Conservation (phyloP, 331 rosid genomes). For the Telfairia occidentalis region DNA sequence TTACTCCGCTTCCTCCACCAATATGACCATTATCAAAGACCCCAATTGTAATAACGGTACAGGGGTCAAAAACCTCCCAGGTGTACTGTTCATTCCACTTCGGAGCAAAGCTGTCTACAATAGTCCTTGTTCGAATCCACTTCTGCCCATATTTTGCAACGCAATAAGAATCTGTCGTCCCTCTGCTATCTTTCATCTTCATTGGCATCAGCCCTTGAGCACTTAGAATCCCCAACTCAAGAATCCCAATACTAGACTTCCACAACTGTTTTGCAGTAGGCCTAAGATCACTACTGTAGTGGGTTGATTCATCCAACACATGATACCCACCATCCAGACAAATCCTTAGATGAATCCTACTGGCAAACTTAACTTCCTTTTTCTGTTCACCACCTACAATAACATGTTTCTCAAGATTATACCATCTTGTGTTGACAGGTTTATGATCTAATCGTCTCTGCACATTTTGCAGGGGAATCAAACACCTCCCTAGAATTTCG, state of each 20-base stretch:
- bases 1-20: slow-evolving; percentile 21
- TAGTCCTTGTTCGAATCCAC: slow-evolving; percentile 41
- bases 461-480: slow-evolving; percentile 34
- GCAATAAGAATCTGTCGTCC: slow-evolving; percentile 32
- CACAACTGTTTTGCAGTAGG: slow-evolving; percentile 42
- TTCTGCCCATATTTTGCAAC: slow-evolving; percentile 41
- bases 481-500: slow-evolving; percentile 30
- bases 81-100: slow-evolving; percentile 43
- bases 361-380: slow-evolving; percentile 33
- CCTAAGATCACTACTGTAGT: slow-evolving; percentile 41
- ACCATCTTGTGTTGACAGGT: slow-evolving; percentile 38
- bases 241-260: slow-evolving; percentile 34
- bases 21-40: slow-evolving; percentile 37
- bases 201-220: slow-evolving; percentile 34
- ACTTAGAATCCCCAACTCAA: slow-evolving; percentile 36
- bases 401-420: slow-evolving; percentile 31
- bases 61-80: slow-evolving; percentile 46
- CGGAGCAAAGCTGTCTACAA: slow-evolving; percentile 27
- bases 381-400: slow-evolving; percentile 27
- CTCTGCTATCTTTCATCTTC: slow-evolving; percentile 32
- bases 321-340: slow-evolving; percentile 44
- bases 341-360: slow-evolving; percentile 35
- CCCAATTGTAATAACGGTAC: slow-evolving; percentile 35
- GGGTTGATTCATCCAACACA: slow-evolving; percentile 42
- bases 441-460: slow-evolving; percentile 41